These are phyloP conservation scores for Aeminium ludgeri DNA, from an alignment of 495 filamentous ascomycete species.

Conservation along the genomic window DNA sequence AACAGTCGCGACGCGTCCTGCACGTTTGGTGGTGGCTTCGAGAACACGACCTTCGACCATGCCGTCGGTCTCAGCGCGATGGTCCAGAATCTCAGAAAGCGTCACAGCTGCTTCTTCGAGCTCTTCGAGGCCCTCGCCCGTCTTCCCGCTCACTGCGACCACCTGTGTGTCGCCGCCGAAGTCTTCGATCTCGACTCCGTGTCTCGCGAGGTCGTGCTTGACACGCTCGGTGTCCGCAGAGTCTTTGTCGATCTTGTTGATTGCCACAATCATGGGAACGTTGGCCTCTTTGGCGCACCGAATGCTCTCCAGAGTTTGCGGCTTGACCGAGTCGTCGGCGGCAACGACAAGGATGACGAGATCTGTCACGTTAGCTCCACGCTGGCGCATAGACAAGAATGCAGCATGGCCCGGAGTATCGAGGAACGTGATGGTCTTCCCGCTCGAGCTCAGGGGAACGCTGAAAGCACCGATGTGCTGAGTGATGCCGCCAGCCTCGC, in stretches of 20 bases:
- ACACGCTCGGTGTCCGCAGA: slow-evolving; percentile 62
- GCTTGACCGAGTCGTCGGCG: slow-evolving; percentile 93
- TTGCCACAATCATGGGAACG: slow-evolving; percentile 94
- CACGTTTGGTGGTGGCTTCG: slow-evolving; percentile 76
- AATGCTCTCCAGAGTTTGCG: slow-evolving; percentile 91
- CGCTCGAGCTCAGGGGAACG: slow-evolving; percentile 56
- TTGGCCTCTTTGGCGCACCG: slow-evolving; percentile 82
- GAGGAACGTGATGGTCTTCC: slow-evolving; percentile 85
- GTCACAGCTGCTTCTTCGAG: slow-evolving; percentile 78
- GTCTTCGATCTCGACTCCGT: slow-evolving; percentile 85
- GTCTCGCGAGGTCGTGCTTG: slow-evolving; percentile 69
- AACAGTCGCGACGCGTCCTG: slow-evolving; percentile 75
- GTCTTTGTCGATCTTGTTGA: slow-evolving; percentile 91
- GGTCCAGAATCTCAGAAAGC: slow-evolving; percentile 75
- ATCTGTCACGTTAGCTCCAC: slow-evolving; percentile 90
- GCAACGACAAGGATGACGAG: slow-evolving; percentile 94
- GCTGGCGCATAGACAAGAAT: slow-evolving; percentile 87
- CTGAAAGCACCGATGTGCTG: slow-evolving; percentile 99
- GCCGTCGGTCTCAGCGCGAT: slow-evolving; percentile 61
- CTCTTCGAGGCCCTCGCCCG: slow-evolving; percentile 78
- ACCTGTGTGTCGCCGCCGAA: slow-evolving; percentile 89
- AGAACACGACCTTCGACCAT: slow-evolving; percentile 85
- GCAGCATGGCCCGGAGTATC: slow-evolving; percentile 95
- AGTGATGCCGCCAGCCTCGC: slow-evolving; percentile 93
- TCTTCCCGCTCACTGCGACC: slow-evolving; percentile 81